Evolutionary conservation across 2,329 filamentous ascomycete genomes (phyloP).

Genomic region (Paracoccidioides lutzii): DNA sequence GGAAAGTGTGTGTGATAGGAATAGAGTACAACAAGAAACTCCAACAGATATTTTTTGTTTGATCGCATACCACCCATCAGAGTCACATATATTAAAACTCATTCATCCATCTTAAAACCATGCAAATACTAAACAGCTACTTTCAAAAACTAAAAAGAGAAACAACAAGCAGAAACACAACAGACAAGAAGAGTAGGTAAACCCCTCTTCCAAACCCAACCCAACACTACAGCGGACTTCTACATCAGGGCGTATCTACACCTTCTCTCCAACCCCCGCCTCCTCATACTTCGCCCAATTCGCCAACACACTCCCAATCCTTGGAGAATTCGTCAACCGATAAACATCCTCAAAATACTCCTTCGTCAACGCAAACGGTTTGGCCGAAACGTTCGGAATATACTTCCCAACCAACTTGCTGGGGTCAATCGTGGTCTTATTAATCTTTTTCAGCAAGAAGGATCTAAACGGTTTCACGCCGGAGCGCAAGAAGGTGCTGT

Average conservation of each 20-base stretch:
- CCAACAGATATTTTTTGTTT: neutral
- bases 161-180: too few species aligned
- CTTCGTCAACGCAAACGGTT: constrained; percentile 88
- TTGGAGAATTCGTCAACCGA: constrained; percentile 67
- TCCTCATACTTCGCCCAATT: constrained; percentile 68
- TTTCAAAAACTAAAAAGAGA: too few species aligned
- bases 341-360: constrained; percentile 99
- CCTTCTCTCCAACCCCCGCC: constrained; percentile 12
- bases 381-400: constrained; percentile 95
- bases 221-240: neutral
- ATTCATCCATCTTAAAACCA: neutral
- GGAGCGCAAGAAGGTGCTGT: constrained; percentile 93
- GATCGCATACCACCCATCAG: too few species aligned
- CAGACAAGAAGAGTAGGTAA: too few species aligned
- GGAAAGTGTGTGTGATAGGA: too few species aligned
- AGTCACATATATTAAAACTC: too few species aligned
- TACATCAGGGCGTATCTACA: neutral
- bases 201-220: neutral
- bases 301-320: constrained; percentile 48
- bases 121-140: neutral
- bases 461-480: constrained; percentile 98
- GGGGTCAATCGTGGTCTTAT: constrained; percentile 96
- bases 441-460: constrained; percentile 99
- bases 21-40: neutral
- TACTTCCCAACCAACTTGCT: constrained; percentile 96